These are phyloP conservation scores for Tagetes erecta DNA, from an alignment of 129 eudicot genomes.

Conservation along the genomic window DNA sequence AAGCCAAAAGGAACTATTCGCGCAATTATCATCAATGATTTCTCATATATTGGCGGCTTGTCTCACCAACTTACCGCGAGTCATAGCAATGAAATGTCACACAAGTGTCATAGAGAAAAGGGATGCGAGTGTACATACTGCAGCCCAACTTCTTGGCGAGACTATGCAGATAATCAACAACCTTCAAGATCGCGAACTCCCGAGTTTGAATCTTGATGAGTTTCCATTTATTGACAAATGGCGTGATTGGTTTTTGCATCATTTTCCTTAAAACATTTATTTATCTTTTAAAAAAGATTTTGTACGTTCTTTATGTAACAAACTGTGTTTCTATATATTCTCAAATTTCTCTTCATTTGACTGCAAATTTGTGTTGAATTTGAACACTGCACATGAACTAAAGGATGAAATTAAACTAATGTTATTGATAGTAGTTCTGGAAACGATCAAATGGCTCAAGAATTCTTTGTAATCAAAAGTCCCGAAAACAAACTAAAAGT, in stretches of 20 bases:
- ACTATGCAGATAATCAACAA: not conserved
- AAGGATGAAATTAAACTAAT: no score
- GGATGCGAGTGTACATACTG: not conserved
- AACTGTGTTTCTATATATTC: no score
- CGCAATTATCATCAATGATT: not conserved
- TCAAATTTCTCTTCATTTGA: no score
- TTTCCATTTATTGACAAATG: slow-evolving; percentile 3
- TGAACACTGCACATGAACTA: no score
- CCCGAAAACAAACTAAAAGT: no score
- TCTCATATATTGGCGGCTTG: slow-evolving; percentile 12
- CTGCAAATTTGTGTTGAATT: no score
- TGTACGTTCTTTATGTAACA: no score
- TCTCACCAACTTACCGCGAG: slow-evolving; percentile 9
- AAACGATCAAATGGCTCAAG: no score
- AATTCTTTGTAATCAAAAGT: no score
- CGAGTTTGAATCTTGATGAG: not conserved
- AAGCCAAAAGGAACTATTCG: not conserved
- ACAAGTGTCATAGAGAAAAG: slow-evolving; percentile 1
- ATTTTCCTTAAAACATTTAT: not conserved
- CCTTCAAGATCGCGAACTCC: not conserved
- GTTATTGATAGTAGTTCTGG: no score
- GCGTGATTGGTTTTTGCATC: not conserved
- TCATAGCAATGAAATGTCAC: slow-evolving; percentile 11
- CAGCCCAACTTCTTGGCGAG: slow-evolving; percentile 15
- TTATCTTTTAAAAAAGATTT: not conserved